A percentile compares a stretch with the other conserved stretches of the same genome.
Evolutionary conservation across 768 basidiomycete species (phyloP).

Genomic region (Lactarius trivialis): DNA sequence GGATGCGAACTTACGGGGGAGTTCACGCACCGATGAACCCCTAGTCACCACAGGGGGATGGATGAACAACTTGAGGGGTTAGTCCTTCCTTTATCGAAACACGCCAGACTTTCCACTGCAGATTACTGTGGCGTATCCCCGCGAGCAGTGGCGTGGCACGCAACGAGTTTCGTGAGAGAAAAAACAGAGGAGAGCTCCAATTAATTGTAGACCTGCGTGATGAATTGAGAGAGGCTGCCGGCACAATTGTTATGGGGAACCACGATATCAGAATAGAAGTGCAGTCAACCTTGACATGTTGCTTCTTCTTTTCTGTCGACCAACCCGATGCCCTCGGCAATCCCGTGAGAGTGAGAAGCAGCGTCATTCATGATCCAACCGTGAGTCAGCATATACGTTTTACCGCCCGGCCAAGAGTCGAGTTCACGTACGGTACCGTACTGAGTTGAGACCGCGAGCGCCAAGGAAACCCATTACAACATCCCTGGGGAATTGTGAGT

Average conservation of each 20-base stretch:
- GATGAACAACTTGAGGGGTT: background rate
- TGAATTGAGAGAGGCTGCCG: background rate
- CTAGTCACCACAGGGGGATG: background rate
- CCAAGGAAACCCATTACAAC: background rate
- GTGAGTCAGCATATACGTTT: background rate
- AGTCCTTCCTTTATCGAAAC: background rate
- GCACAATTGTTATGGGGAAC: background rate
- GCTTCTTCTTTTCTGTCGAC: background rate
- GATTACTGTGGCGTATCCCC: conserved; percentile 10
- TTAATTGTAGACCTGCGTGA: background rate
- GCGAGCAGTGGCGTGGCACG: conserved; percentile 13
- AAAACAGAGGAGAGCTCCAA: background rate
- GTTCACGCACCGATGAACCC: conserved; percentile 5
- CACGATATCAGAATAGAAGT: conserved; percentile 2
- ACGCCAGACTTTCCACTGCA: conserved; percentile 1
- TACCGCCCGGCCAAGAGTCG: background rate
- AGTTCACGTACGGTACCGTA: background rate
- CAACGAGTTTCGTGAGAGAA: conserved; percentile 18
- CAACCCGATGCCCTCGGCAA: conserved; percentile 4
- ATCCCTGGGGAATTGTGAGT: background rate
- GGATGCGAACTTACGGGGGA: background rate
- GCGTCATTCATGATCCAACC: background rate
- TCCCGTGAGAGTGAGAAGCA: conserved; percentile 4
- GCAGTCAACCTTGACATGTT: conserved; percentile 3
- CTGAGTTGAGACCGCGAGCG: background rate